Conservation (phyloP, 208 protist species). For the Tetramitus jugosus region DNA sequence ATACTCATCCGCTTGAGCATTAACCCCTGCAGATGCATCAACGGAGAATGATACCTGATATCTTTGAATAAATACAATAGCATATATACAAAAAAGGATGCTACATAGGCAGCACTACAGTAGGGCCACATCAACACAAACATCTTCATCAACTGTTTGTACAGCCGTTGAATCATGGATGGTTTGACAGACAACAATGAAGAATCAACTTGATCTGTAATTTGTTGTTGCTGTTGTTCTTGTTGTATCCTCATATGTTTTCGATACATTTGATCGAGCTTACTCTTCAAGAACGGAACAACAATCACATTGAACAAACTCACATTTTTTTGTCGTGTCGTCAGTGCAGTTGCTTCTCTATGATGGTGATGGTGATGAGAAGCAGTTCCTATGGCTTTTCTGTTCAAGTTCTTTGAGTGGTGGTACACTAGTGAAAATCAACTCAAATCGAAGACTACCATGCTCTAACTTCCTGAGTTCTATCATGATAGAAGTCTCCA, state of each 20-base stretch:
- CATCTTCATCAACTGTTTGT: background rate
- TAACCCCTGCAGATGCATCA: background rate
- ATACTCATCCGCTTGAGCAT: background rate
- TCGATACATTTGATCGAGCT: background rate
- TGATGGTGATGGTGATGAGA: background rate
- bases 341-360: background rate
- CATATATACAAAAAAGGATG: background rate
- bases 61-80: background rate
- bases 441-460: background rate
- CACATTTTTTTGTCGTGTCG: background rate
- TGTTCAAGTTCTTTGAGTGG: constrained; percentile 20
- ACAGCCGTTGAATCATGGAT: background rate
- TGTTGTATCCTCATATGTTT: background rate
- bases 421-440: background rate
- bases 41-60: background rate
- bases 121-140: constrained; percentile 6
- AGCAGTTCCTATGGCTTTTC: background rate
- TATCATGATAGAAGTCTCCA: too few species aligned
- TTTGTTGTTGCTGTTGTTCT: background rate
- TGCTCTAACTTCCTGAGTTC: too few species aligned
- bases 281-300: constrained; percentile 8
- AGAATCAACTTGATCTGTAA: background rate
- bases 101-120: background rate
- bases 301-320: background rate
- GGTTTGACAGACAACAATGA: background rate